Evolutionary conservation across 1,284 basidiomycete species (phyloP), one percentile per base, ranked within the genome.

Genomic region (Naganishia sp.): DNA sequence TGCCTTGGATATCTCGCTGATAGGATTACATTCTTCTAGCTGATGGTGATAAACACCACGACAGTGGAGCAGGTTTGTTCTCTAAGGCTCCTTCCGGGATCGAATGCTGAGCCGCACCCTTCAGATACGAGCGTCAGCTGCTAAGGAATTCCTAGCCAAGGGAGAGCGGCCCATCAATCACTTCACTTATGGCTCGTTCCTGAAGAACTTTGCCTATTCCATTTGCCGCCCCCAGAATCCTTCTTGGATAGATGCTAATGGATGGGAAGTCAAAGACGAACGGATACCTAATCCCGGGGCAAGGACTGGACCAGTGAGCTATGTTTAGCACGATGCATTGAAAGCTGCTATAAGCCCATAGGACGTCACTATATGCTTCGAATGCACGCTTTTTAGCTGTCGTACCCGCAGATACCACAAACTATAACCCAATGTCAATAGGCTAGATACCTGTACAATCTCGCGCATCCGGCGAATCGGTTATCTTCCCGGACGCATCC

Each of bases 41-140:
- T 57, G 32, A 67, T 69, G 56, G 65, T 55, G 39, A 82, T 90
- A 71, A 94, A 94, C 77, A 83, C 90, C 50, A 95, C 93, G 2
- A 96, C 93, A 13, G 93, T 96, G 68, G 93, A 96, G 80, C 91
- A 93, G 85, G 90, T 91, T 73, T 75, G 87, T 72, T 25, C 32
- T 18, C 23, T 21, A 18, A 13, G 6, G 45, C 25, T 11, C 25
- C 17, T 21, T 21, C 28, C 43, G 23, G 13, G 3, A 58, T 49
- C 13, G 17, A 7, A 25, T 42, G 31, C n/a, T 31, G 42, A 54
- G 55, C 35, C 41, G 60, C 13, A 18, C 35, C 21, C 31, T 10
- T 5, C 55, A 79, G 76, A 78, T 80, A 67, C 74, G 80, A 43
- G 75, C 76, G n/a, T 75, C 74, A 3, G 73, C 76, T 0, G 71